Conservation (phyloP, 768 basidiomycete species). For the Floccularia luteovirens region DNA sequence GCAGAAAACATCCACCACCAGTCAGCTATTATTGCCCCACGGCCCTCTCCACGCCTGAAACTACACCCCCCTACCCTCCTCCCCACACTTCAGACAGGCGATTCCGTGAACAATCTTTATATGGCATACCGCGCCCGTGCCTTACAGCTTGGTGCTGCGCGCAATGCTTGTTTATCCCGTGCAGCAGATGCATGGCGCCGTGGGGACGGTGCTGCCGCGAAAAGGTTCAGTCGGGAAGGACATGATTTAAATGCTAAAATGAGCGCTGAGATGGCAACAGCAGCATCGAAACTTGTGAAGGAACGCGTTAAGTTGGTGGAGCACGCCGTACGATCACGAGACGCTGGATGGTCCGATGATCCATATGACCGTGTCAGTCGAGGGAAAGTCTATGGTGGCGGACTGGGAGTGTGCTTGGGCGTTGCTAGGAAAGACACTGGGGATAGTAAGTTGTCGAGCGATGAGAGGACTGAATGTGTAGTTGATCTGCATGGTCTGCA, state of each 20-base stretch:
- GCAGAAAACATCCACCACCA: constrained; percentile 59
- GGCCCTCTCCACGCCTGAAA: constrained; percentile 79
- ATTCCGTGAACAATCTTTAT: constrained; percentile 72
- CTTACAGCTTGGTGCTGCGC: constrained; percentile 85
- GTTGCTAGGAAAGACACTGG: constrained; percentile 56
- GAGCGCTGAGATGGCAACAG: constrained; percentile 76
- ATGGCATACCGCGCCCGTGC: constrained; percentile 85
- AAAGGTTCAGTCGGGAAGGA: constrained; percentile 89
- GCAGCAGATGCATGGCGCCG: constrained; percentile 96
- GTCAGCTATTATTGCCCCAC: constrained; percentile 67
- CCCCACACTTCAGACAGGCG: constrained; percentile 86
- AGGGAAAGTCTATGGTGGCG: constrained; percentile 73
- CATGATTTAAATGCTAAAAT: constrained; percentile 92
- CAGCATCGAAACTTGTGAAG: constrained; percentile 77
- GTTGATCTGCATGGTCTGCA: constrained; percentile 93
- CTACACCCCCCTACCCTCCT: constrained; percentile 76
- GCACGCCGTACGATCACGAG: constrained; percentile 65
- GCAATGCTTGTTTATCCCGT: constrained; percentile 90
- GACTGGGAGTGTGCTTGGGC: constrained; percentile 84
- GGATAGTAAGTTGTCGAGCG: constrained; percentile 54
- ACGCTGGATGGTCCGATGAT: constrained; percentile 78
- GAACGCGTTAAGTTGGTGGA: constrained; percentile 75
- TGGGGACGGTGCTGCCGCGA: constrained; percentile 93
- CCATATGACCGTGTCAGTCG: constrained; percentile 66
- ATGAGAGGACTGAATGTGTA: constrained; percentile 85